A percentile compares a stretch with the other conserved stretches of the same genome.
phyloP scores from a whole-genome alignment of 2,329 filamentous ascomycete species.

The Fusarium keratoplasticum region DNA sequence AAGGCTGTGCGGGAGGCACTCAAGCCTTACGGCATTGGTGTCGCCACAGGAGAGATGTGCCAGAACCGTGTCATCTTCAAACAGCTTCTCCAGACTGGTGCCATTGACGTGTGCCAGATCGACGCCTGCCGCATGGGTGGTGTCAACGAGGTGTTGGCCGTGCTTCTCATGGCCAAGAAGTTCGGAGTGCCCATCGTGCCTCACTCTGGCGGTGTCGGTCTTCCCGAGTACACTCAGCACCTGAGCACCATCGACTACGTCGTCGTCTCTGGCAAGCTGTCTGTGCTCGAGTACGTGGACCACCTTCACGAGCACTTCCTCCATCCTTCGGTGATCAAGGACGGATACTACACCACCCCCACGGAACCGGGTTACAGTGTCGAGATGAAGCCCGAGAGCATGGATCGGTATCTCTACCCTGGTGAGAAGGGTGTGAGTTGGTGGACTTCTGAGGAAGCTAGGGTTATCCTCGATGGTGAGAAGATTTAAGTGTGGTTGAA shows the following conservation, averaged over 20 bases:
- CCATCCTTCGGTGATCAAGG: slow-evolving; percentile 81
- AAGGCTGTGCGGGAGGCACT: slow-evolving; percentile 86
- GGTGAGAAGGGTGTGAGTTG: slow-evolving; percentile 83
- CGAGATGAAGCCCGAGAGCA: slow-evolving; percentile 91
- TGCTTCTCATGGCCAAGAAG: slow-evolving; percentile 86
- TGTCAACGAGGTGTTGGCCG: slow-evolving; percentile 92
- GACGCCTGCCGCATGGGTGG: slow-evolving; percentile 91
- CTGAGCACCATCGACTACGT: slow-evolving; percentile 94
- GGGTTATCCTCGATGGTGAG: slow-evolving; percentile 73
- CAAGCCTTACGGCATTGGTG: slow-evolving; percentile 78
- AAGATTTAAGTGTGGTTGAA: slow-evolving; percentile 57
- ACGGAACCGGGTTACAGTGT: slow-evolving; percentile 88
- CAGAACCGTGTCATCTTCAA: slow-evolving; percentile 96
- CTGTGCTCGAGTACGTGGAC: slow-evolving; percentile 90
- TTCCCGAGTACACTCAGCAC: slow-evolving; percentile 95
- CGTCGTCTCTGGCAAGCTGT: slow-evolving; percentile 82
- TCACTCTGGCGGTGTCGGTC: slow-evolving; percentile 87
- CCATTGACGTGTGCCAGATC: slow-evolving; percentile 90
- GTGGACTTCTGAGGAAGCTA: slow-evolving; percentile 88
- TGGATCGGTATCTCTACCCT: slow-evolving; percentile 83
- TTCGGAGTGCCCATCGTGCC: slow-evolving; percentile 85
- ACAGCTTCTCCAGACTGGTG: slow-evolving; percentile 82
- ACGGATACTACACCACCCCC: slow-evolving; percentile 90
- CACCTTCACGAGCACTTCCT: slow-evolving; percentile 94
- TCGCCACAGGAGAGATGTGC: slow-evolving; percentile 95